phyloP scores from a whole-genome alignment of 2,329 filamentous ascomycete genomes.

The Penicillium verrucosum region DNA sequence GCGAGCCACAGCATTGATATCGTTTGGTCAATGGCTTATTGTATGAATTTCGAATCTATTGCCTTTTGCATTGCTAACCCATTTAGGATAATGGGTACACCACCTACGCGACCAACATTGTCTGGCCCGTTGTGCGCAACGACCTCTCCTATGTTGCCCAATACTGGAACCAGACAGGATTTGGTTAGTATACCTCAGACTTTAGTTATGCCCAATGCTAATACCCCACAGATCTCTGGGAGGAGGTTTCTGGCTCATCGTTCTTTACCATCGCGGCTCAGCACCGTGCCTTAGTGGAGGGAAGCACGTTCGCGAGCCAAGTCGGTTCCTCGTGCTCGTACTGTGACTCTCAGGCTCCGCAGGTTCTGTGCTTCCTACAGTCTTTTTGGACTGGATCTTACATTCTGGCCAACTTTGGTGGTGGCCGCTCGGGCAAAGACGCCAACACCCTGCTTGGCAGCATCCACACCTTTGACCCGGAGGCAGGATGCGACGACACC shows the following conservation, averaged over 20 bases:
- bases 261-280: slow-evolving; percentile 74
- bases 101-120: slow-evolving; percentile 51
- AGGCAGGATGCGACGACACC: slow-evolving; percentile 33
- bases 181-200: slow-evolving; percentile 39
- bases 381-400: slow-evolving; percentile 67
- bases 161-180: slow-evolving; percentile 56
- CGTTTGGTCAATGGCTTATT: slow-evolving; percentile 70
- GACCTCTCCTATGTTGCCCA: slow-evolving; percentile 67
- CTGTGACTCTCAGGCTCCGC: slow-evolving; percentile 64
- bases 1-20: slow-evolving; percentile 68
- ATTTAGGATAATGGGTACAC: slow-evolving; percentile 52
- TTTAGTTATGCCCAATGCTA: background rate
- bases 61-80: background rate
- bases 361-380: slow-evolving; percentile 70
- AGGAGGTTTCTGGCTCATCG: slow-evolving; percentile 71
- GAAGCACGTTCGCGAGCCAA: slow-evolving; percentile 61
- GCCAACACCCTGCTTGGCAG: slow-evolving; percentile 61
- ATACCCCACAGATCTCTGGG: slow-evolving; percentile 63
- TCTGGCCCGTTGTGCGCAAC: slow-evolving; percentile 74
- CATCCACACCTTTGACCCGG: slow-evolving; percentile 43
- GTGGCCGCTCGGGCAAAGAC: slow-evolving; percentile 66
- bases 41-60: slow-evolving; percentile 11
- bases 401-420: slow-evolving; percentile 64
- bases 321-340: slow-evolving; percentile 59
- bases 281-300: slow-evolving; percentile 61